phyloP scores from a whole-genome alignment of 345 rosid genomes.

The Eucalyptus tenuipes region DNA sequence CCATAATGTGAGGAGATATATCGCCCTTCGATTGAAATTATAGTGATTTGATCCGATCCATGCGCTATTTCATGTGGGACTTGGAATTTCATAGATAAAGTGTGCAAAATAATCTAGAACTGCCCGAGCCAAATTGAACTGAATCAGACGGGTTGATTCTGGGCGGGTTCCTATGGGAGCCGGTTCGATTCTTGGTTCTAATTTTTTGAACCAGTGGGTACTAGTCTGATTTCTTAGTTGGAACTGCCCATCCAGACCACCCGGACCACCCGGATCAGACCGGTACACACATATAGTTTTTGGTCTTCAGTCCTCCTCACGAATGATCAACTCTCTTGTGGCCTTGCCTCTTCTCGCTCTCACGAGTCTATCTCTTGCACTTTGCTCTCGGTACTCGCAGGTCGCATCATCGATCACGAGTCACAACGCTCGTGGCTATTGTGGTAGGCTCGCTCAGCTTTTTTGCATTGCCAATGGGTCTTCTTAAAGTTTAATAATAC shows the following conservation, averaged over 20 bases:
- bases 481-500: no score
- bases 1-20: background rate
- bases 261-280: rapidly evolving
- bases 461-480: background rate
- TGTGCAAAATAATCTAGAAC: rapidly evolving
- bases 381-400: no score
- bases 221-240: rapidly evolving
- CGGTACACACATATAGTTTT: no score
- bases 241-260: rapidly evolving
- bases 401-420: no score
- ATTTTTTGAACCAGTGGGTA: rapidly evolving
- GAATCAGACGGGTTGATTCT: rapidly evolving
- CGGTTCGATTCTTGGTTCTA: rapidly evolving
- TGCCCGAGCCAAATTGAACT: rapidly evolving
- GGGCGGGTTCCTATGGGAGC: rapidly evolving
- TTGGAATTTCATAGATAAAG: background rate
- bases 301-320: no score
- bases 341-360: no score
- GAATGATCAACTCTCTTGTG: no score
- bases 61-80: background rate
- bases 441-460: background rate
- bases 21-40: background rate
- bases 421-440: no score
- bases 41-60: background rate
- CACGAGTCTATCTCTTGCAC: no score